Conservation (phyloP, 352 stramenopile species). For the Blastocystis sp. region DNA sequence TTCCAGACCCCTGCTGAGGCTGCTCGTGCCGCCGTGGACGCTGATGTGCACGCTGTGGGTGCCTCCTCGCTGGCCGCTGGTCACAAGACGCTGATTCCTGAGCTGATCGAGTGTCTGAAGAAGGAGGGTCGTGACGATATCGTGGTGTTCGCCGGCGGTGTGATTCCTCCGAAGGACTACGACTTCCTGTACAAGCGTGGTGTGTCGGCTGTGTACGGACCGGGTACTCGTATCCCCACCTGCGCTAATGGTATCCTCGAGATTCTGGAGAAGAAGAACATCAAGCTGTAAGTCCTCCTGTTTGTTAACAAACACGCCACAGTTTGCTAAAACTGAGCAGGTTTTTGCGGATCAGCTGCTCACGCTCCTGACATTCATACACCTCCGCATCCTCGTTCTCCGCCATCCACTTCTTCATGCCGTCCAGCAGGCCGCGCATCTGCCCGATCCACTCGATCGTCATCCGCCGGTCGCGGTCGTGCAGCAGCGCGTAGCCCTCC, state of each 20-base stretch:
- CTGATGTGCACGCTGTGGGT: conserved; percentile 88
- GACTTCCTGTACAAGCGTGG: conserved; percentile 87
- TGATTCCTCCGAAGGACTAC: conserved; percentile 93
- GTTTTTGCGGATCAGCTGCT: conserved; percentile 57
- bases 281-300: conserved; percentile 45
- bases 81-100: conserved; percentile 89
- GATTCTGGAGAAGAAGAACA: conserved; percentile 69
- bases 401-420: conserved; percentile 44
- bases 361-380: conserved; percentile 3
- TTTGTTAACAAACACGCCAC: conserved; percentile 9
- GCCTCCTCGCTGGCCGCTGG: conserved; percentile 86
- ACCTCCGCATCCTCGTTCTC: conserved; percentile 42
- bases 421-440: background rate
- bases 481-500: conserved; percentile 30
- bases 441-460: conserved; percentile 50
- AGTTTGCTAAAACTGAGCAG: conserved; percentile 4
- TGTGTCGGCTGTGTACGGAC: conserved; percentile 88
- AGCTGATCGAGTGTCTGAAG: conserved; percentile 86
- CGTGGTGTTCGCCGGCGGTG: conserved; percentile 87
- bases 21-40: conserved; percentile 86
- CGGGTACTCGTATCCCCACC: conserved; percentile 85
- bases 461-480: background rate
- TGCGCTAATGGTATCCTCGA: conserved; percentile 74
- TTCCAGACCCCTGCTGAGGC: conserved; percentile 87
- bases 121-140: conserved; percentile 86